Evolutionary conservation across 176 grass and related monocot genomes (phyloP).

Genomic region (Musa beccarii): DNA sequence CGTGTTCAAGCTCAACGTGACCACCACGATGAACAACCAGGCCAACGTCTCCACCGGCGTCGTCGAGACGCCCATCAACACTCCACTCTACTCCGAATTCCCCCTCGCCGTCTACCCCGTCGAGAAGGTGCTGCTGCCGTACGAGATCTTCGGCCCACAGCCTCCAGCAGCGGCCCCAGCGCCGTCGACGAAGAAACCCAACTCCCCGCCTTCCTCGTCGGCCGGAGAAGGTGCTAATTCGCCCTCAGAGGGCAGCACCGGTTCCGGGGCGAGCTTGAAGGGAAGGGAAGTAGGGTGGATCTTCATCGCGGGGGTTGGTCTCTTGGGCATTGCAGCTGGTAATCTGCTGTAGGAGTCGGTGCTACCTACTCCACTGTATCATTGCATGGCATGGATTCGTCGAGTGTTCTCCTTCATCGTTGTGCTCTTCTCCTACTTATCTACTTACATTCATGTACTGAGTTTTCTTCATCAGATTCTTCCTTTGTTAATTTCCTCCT

Average conservation of each 20-base stretch:
- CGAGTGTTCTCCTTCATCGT: not conserved
- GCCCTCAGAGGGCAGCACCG: not conserved
- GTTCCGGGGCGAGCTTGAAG: not conserved
- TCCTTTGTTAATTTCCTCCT: no score
- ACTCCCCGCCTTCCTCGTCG: not conserved
- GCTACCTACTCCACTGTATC: not conserved
- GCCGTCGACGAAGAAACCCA: not conserved
- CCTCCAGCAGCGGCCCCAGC: not conserved
- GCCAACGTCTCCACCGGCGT: constrained; percentile 74
- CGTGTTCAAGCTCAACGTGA: constrained; percentile 69
- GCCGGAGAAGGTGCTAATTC: not conserved
- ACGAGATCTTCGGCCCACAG: constrained; percentile 1
- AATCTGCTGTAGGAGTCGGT: not conserved
- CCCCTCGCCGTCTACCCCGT: constrained; percentile 6
- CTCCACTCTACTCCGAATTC: not conserved
- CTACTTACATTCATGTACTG: no score
- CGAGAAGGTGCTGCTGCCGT: constrained; percentile 3
- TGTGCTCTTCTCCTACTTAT: no score
- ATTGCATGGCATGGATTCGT: not conserved
- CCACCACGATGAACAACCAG: constrained; percentile 3
- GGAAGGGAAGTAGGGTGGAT: not conserved
- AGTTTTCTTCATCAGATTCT: no score
- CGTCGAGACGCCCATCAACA: constrained; percentile 31
- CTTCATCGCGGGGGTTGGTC: not conserved
- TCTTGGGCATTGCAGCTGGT: not conserved